Base-by-base conservation (phyloP, 2,329 filamentous ascomycete species). In the Dactylellina drechsleri region DNA sequence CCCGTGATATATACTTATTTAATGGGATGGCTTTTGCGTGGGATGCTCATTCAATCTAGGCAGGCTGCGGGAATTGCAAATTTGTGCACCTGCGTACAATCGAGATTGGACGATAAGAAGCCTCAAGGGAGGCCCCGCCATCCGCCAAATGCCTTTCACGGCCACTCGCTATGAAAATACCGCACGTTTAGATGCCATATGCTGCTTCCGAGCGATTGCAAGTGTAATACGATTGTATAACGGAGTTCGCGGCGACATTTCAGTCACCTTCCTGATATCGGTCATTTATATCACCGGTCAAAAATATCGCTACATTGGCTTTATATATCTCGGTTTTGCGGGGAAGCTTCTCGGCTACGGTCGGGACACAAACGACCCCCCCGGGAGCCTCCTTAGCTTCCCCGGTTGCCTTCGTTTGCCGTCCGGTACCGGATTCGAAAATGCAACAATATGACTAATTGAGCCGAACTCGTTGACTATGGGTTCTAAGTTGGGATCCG, bases 221-320 rank as follows among this genome's bases (percentile, higher is more conserved):
- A 52, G 20, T 20, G 47, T 52, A 52, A 52, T 52, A 13, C 47
- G 4, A 23, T 52, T 54, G 52, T n/a, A 45, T 60, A 57, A 36
- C 31, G 49, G 36, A 18, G 47, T 28, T 59, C 7, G 66, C 71
- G 50, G 57, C 49, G 50, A 20, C 47, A 26, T 41, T 36, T 13
- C 31, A 47, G 52, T 18, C 28, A 76, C 73, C 66, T 72, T 64
- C 57, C 66, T 76, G 15, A 20, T 52, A n/a, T 52, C 18, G 31
- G 31, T 36, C 23, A 23, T 1, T 36, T 36, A 36, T 36, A 7
- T 36, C 31, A 36, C 31, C 31, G 31, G 31, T 36, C 31, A 5
- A 5, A 36, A 2, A 36, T 36, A 36, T 10, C 16, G 13, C n/a
- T 4, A 31, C 43, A 10, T 28, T n/a, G 36, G n/a, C 47, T 8